Percentiles rank a stretch among this genome's conserved stretches.
phyloP scores from a whole-genome alignment of 306 rosid species.

The Hippophae gyantsensis region DNA sequence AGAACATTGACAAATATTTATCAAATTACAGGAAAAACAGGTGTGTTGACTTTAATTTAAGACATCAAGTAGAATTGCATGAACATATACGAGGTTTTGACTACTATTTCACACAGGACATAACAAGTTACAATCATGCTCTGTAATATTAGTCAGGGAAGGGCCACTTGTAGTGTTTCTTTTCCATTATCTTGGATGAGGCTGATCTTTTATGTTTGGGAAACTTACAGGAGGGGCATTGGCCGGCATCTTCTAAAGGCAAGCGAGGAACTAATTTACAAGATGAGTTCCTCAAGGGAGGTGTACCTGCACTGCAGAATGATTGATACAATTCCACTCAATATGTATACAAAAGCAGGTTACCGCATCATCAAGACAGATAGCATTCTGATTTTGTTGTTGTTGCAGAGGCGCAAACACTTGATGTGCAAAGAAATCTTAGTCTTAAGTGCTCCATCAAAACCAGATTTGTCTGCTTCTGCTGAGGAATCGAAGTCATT shows the following conservation, averaged over 20 bases:
- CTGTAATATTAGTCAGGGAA: no score
- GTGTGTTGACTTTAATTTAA: no score
- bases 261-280: conserved; percentile 71
- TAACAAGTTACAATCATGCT: no score
- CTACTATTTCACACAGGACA: no score
- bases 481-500: conserved; percentile 26
- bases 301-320: conserved; percentile 84
- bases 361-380: conserved; percentile 63
- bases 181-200: conserved; percentile 1
- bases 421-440: conserved; percentile 78
- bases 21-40: no score
- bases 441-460: conserved; percentile 26
- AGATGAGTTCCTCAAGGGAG: conserved; percentile 58
- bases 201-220: conserved; percentile 14
- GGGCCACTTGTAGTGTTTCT: neutral
- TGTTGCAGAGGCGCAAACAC: conserved; percentile 87
- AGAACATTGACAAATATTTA: no score
- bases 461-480: conserved; percentile 33
- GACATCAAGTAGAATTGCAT: no score
- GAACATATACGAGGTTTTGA: no score
- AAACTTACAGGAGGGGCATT: conserved; percentile 71
- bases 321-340: conserved; percentile 74
- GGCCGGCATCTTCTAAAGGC: conserved; percentile 98
- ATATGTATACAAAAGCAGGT: conserved; percentile 76
- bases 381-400: conserved; percentile 53